These are phyloP conservation scores for Bolboschoenoplectus hybrid DNA, from an alignment of 202 grass and related monocot genomes.

Conservation along the genomic window DNA sequence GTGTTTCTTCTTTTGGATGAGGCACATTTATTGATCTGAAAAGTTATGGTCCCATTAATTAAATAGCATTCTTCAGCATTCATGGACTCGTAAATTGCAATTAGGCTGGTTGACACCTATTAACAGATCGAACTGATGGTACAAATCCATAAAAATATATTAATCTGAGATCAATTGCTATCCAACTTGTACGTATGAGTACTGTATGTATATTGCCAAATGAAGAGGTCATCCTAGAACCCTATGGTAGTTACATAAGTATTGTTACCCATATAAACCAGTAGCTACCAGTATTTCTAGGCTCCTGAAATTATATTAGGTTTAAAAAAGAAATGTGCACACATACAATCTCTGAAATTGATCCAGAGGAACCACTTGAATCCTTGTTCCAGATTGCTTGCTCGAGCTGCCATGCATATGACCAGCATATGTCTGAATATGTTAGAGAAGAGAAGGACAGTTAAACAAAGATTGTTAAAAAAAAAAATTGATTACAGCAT, in stretches of 20 bases:
- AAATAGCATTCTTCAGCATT: constrained; percentile 6
- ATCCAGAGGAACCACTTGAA: constrained; percentile 50
- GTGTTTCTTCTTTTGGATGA: constrained; percentile 91
- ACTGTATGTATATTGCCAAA: neutral
- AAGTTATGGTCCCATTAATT: constrained; percentile 33
- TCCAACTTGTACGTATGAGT: neutral
- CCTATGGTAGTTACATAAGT: neutral
- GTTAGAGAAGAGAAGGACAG: constrained; percentile 38
- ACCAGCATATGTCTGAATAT: constrained; percentile 56
- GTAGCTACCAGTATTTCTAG: neutral
- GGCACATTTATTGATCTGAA: constrained; percentile 72
- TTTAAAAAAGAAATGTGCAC: constrained; percentile 19
- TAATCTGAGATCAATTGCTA: neutral
- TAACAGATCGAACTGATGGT: neutral
- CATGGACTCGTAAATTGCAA: neutral
- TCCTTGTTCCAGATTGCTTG: constrained; percentile 48
- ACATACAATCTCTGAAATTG: constrained; percentile 74
- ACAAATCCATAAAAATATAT: neutral
- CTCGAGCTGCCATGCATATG: constrained; percentile 43
- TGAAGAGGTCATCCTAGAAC: neutral
- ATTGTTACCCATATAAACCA: constrained; percentile 9
- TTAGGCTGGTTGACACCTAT: neutral
- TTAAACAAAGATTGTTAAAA: neutral
- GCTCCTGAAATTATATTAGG: neutral
- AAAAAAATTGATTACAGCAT: neutral